Conservation (phyloP, 306 rosid genomes). For the cucumber (Cucumis sativus) region DNA sequence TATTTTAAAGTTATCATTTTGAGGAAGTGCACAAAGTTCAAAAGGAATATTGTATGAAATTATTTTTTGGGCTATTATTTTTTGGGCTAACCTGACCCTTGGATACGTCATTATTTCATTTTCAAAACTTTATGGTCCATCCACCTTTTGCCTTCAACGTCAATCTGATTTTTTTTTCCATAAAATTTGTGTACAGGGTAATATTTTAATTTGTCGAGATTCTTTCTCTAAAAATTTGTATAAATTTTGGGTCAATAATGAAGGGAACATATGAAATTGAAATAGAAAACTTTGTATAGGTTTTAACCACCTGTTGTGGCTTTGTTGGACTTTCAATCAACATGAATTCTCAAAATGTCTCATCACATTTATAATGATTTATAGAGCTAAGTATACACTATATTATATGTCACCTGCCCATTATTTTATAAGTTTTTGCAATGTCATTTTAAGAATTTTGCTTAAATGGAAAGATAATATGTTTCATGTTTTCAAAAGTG, state of each 20-base stretch:
- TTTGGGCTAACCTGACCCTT: background rate
- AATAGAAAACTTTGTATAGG: background rate
- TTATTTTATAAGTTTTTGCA: background rate
- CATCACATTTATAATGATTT: background rate
- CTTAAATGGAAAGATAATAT: background rate
- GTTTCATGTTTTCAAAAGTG: background rate
- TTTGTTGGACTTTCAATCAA: background rate
- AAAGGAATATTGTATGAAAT: background rate
- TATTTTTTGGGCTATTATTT: background rate
- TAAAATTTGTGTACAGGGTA: too few species aligned
- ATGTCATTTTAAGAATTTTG: background rate
- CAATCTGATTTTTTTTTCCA: background rate
- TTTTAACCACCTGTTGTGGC: background rate
- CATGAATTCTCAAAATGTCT: background rate
- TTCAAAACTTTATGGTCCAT: background rate
- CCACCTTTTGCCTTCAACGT: background rate
- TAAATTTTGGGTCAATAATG: too few species aligned
- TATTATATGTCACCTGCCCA: background rate
- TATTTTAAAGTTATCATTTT: background rate
- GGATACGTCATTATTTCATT: background rate
- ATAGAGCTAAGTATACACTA: background rate
- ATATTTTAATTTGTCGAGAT: too few species aligned
- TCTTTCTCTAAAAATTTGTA: too few species aligned
- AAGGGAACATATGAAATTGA: background rate
- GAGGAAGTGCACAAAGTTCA: background rate